Evolutionary conservation across 2,329 filamentous ascomycete genomes (phyloP), one percentile per base, ranked within the genome.

Genomic region (Ophiostoma sp.): DNA sequence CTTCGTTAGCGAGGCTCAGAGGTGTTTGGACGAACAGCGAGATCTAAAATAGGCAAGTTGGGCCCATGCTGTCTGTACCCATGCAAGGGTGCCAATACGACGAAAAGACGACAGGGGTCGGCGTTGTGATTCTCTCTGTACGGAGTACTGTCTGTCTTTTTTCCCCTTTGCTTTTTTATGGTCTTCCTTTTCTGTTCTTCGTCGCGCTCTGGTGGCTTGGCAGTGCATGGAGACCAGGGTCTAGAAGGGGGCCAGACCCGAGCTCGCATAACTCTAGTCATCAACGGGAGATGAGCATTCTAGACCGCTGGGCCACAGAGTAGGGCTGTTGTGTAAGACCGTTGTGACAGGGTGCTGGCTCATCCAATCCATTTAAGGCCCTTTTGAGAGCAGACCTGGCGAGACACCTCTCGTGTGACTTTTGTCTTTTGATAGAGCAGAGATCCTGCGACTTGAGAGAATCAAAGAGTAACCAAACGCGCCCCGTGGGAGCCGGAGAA

Each of bases 261-360:
- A 20, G 52, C 60, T 36, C 68, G 69, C 69, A 71, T 71, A 67
- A 71, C 35, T 44, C 65, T 57, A 57, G 60, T 68, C 67, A 71
- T 68, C 69, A 71, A 17, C 69, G 60, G 69, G 69, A 68, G 69
- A 71, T 71, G 69, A 71, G 69, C 60, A 39, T 67, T n/a, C 33
- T 67, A 52, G 54, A 54, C 66, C 39, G 6, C 1, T n/a, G 52
- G 35, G 52, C 54, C 44, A 48, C 44, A 48, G n/a, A 27, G 52
- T 57, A 57, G 62, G 64, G 62, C 60, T 35, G 60, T 54, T 69
- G 57, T 68, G 54, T 69, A 60, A 52, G 68, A 57, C 52, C 15
- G n/a, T 17, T 23, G 52, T 11, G n/a, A 23, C n/a, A 27, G 52
- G 52, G n/a, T 57, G 52, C 15, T 57, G 52, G 52, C 17, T 15